Evolutionary conservation across 768 basidiomycete genomes (phyloP), one percentile per base, ranked within the genome.

Genomic region (Suillus tomentosus): DNA sequence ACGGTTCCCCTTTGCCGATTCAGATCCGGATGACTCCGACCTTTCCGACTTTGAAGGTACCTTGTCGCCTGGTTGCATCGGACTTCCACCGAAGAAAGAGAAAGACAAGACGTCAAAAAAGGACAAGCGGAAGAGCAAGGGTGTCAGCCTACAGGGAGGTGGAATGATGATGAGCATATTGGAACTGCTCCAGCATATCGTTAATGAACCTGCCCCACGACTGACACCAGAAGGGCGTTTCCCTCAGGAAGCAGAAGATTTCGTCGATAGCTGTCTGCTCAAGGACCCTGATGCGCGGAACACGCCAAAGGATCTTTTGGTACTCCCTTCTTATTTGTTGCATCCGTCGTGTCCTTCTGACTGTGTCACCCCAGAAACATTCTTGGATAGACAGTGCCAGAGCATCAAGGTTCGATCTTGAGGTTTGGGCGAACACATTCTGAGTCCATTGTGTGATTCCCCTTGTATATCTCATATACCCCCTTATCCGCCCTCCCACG

Each of bases 121-220:
- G 77, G 91, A 92, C 68, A 91, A 90, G 77, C 81, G 90, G 72
- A 94, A 94, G 85, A 93, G 91, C 73, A 91, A 87, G 70, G 96
- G 96, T 56, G 96, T 98, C 62, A 92, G 90, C 69, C 78, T 97
- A 68, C 94, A 96, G 74, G 96, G 96, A 43, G 93, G 94, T 2
- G 92, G 91, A 37, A 95, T 94, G 91, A 97, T 95, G 68, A 98
- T 99, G 96, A 93, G 91, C 71, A 99, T 99, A 76, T 79, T 99
- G 68, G 97, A 99, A 79, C 77, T 99, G 60, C 79, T 99, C 66
- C 97, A 99, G 74, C 95, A 98, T 74, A 99, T 99, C 70, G 97
- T 99, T 60, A 98, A 99, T 73, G 97, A 99, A 79, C 95, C 96
- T 64, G 96, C 97, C 34, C 97, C 97, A 48, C 82, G 86, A 72